Conservation (phyloP, 2,329 filamentous ascomycete genomes). For the Verticillium klebahnii region DNA sequence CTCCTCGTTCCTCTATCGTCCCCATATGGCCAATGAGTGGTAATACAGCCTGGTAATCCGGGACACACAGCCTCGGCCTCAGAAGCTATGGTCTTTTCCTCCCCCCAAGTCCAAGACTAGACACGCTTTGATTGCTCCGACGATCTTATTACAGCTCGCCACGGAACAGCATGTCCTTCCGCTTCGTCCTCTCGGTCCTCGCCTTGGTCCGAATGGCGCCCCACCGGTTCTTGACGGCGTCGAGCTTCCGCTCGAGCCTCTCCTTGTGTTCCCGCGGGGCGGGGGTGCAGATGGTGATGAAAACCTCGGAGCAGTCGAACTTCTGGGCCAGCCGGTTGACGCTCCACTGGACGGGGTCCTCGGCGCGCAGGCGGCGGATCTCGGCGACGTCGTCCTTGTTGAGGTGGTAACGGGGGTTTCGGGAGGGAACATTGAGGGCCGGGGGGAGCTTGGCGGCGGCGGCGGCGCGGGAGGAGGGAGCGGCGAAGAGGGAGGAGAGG, state of each 20-base stretch:
- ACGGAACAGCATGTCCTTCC: constrained; percentile 46
- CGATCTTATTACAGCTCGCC: constrained; percentile 40
- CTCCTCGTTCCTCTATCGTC: neutral
- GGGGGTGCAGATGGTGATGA: constrained; percentile 51
- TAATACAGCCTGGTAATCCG: neutral
- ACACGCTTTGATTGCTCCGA: neutral
- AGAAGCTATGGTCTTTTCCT: neutral
- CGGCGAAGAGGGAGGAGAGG: constrained; percentile 38
- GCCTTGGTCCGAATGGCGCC: constrained; percentile 51
- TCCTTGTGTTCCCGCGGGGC: constrained; percentile 43
- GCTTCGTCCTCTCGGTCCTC: constrained; percentile 48
- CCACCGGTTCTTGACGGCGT: constrained; percentile 50
- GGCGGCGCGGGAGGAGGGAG: constrained; percentile 14
- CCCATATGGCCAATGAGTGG: neutral
- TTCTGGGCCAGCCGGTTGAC: constrained; percentile 46
- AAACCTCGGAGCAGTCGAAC: constrained; percentile 40
- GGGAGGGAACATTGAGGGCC: constrained; percentile 17
- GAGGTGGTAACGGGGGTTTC: constrained; percentile 45
- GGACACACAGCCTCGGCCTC: neutral
- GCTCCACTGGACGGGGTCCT: constrained; percentile 52
- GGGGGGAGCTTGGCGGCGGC: constrained; percentile 26
- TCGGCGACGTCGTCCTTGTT: constrained; percentile 51
- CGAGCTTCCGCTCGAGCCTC: constrained; percentile 37
- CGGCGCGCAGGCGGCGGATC: constrained; percentile 50
- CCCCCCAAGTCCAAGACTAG: neutral